Percentiles rank a stretch among this genome's conserved stretches.
These are phyloP conservation scores for Fusarium irregulare DNA, from an alignment of 2,329 filamentous ascomycete species.

Conservation along the genomic window DNA sequence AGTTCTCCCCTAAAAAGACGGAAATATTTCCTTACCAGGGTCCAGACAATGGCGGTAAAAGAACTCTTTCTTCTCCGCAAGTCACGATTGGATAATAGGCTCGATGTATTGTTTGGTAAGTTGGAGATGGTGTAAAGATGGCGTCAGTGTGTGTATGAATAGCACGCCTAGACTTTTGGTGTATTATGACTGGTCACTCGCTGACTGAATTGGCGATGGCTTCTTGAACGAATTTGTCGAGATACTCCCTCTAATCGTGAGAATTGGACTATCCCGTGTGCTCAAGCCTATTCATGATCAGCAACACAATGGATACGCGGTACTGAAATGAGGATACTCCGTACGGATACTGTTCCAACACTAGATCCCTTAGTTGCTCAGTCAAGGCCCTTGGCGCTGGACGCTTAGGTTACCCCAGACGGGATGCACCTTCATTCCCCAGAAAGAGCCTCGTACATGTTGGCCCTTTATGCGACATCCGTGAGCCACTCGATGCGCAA, in stretches of 20 bases:
- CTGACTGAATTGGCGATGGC: neutral
- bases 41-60: constrained; percentile 1
- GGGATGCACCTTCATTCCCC: constrained; percentile 28
- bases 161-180: constrained; percentile 1
- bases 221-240: neutral
- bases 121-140: constrained; percentile 33
- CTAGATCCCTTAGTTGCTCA: constrained; percentile 9
- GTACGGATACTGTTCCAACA: neutral
- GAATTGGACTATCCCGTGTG: neutral
- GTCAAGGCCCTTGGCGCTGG: constrained; percentile 24
- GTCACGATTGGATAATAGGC: neutral
- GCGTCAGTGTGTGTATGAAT: constrained; percentile 24
- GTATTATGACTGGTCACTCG: neutral
- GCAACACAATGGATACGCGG: neutral
- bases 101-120: neutral
- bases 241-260: neutral
- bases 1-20: constrained; percentile 1
- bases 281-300: constrained; percentile 3
- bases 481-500: constrained; percentile 45
- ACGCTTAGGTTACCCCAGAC: constrained; percentile 41
- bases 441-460: constrained; percentile 27
- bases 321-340: constrained; percentile 2
- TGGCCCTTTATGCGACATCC: constrained; percentile 12
- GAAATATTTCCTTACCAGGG: constrained; percentile 9
- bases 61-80: neutral